phyloP scores from a whole-genome alignment of 2,329 filamentous ascomycete genomes.

The Phialophora expanda region DNA sequence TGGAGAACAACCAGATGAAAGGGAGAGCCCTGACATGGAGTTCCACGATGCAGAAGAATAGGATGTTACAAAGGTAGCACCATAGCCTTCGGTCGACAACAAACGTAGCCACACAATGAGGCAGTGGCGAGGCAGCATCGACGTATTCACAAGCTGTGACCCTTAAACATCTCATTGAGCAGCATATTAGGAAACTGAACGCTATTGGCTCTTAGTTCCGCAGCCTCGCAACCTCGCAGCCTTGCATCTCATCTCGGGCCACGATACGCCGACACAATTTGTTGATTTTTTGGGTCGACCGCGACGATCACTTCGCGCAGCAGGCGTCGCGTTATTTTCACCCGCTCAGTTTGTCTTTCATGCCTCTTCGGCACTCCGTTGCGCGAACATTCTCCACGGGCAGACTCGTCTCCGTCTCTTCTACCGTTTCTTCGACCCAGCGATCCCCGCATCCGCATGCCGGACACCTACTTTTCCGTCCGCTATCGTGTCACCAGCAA shows the following conservation, averaged over 20 bases:
- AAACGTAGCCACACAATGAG: background rate
- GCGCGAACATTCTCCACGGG: slow-evolving; percentile 18
- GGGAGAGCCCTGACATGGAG: slow-evolving; percentile 17
- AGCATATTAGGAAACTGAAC: background rate
- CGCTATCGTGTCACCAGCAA: background rate
- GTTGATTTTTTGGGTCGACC: background rate
- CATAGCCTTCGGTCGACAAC: background rate
- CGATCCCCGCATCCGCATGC: no score
- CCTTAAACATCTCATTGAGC: background rate
- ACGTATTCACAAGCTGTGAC: background rate
- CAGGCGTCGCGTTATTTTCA: background rate
- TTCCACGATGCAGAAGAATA: slow-evolving; percentile 27
- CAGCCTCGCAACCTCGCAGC: background rate
- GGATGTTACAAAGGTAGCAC: background rate
- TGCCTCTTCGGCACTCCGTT: slow-evolving; percentile 18
- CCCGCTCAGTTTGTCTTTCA: slow-evolving; percentile 9
- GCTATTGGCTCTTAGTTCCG: background rate
- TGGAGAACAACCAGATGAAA: background rate
- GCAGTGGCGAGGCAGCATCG: background rate
- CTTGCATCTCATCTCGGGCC: slow-evolving; percentile 4
- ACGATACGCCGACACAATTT: slow-evolving; percentile 3
- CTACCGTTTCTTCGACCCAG: background rate
- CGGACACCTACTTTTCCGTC: background rate
- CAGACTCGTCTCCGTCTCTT: slow-evolving; percentile 24
- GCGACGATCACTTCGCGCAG: background rate